These are phyloP conservation scores for Citrus trifoliata DNA, from an alignment of 345 rosid species.

Conservation along the genomic window DNA sequence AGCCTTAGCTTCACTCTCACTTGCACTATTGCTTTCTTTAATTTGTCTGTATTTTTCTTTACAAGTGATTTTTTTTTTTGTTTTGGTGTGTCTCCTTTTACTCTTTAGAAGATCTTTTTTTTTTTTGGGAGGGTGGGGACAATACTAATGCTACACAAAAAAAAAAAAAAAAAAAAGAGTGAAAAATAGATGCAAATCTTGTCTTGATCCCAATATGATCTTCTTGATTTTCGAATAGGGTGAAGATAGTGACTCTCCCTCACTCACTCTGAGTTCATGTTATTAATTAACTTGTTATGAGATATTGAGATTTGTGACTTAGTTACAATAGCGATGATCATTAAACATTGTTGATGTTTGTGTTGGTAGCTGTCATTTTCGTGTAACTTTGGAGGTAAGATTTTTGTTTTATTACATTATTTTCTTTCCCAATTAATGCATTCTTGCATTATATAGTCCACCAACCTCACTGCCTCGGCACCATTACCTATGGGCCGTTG, in stretches of 20 bases:
- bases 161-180: no score
- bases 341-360: background rate
- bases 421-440: background rate
- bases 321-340: background rate
- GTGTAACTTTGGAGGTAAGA: background rate
- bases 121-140: no score
- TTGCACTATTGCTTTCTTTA: background rate
- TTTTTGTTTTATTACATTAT: background rate
- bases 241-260: background rate
- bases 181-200: background rate
- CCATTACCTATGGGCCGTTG: background rate
- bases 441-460: background rate
- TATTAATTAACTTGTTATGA: background rate
- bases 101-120: background rate
- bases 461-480: background rate
- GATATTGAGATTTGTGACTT: background rate
- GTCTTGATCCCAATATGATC: background rate
- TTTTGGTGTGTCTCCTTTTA: background rate
- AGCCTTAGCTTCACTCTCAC: background rate
- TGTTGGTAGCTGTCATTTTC: background rate
- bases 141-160: no score
- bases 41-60: background rate
- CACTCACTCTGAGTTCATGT: background rate
- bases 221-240: background rate
- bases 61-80: no score